Base-by-base conservation (phyloP, 331 rosid species). In the Ulmus americana region DNA sequence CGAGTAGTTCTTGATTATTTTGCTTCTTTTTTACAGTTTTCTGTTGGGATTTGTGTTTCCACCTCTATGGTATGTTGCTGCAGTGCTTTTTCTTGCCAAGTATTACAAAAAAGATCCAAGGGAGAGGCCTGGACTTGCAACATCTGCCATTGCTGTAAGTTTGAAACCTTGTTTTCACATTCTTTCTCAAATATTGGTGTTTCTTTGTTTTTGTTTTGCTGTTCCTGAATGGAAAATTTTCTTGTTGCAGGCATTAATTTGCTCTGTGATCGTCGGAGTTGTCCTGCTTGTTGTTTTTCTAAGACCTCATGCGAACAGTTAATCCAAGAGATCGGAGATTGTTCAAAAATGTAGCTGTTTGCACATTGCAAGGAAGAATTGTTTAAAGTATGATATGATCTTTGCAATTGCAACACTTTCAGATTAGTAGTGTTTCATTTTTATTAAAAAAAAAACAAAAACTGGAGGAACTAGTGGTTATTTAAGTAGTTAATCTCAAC, bases 121-220 rank as follows among this genome's bases (percentile, higher is more conserved):
- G 15, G 82, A 77, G 58, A 51, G 79, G 47, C 70, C 78, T 10
- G 81, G 74, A 57, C 77, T 64, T 39, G 75, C 80, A 18, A 80
- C 84, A 35, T 79, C 77, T 49, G 84, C 80, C 40, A 75, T 55
- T 45, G 81, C 72, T 12, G 79, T 76, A 55, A 76, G 74, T 61
- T 39, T 6, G 61, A 44, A 5, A 16, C 7, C 7, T 11, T 5
- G 10, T 0, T 55, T 5, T 35, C 12, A 28, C 38, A 2, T 10
- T 10, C 11, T 13, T 28, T 38, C 3, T 14, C 39, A 57, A 56
- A 3, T 39, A 20, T 57, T 47, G 14, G 16, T 39, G 46, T 45
- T 8, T 39, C 0, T 13, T 9, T n/a, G 16, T 16, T 9, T 6
- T 9, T 10, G 2, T 15, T 0, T 45, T 47, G 0, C n/a, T 12